phyloP scores from a whole-genome alignment of 345 rosid genomes.

The Hevea brasiliensis region DNA sequence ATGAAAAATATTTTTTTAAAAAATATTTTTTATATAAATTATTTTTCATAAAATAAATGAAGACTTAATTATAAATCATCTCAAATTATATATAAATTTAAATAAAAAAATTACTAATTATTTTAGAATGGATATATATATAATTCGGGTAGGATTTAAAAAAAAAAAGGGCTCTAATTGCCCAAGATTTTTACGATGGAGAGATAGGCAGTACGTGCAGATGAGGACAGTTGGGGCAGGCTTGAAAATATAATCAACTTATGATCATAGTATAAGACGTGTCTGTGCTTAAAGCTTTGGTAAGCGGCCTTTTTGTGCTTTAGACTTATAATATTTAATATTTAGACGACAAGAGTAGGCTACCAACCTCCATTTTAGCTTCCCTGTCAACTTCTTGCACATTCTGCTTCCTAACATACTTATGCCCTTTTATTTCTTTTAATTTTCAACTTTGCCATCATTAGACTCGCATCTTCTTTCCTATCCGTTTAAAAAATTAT shows the following conservation, averaged over 20 bases:
- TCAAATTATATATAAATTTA: too few relatives aligned
- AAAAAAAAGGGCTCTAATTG: too few relatives aligned
- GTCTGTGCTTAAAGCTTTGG: conserved; percentile 6
- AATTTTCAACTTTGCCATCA: conserved; percentile 1
- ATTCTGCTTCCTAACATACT: neutral
- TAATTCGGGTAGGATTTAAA: too few relatives aligned
- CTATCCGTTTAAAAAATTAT: too few relatives aligned
- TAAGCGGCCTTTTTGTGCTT: conserved; percentile 16
- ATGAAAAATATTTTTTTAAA: too few relatives aligned
- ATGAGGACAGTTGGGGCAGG: conserved; percentile 38
- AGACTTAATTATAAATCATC: too few relatives aligned
- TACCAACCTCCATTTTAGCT: conserved; percentile 39
- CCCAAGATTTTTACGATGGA: too few relatives aligned
- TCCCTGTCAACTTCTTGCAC: conserved; percentile 25
- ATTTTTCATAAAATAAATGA: too few relatives aligned
- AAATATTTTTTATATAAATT: too few relatives aligned
- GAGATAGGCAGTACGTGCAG: neutral
- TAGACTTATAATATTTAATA: neutral
- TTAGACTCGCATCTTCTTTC: too few relatives aligned
- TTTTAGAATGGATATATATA: too few relatives aligned
- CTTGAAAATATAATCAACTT: conserved; percentile 21
- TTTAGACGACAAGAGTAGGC: conserved; percentile 37
- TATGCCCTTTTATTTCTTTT: neutral
- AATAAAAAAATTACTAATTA: too few relatives aligned
- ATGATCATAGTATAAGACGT: neutral